Conservation (phyloP, 176 grass and related monocot genomes). For the Poa annua region DNA sequence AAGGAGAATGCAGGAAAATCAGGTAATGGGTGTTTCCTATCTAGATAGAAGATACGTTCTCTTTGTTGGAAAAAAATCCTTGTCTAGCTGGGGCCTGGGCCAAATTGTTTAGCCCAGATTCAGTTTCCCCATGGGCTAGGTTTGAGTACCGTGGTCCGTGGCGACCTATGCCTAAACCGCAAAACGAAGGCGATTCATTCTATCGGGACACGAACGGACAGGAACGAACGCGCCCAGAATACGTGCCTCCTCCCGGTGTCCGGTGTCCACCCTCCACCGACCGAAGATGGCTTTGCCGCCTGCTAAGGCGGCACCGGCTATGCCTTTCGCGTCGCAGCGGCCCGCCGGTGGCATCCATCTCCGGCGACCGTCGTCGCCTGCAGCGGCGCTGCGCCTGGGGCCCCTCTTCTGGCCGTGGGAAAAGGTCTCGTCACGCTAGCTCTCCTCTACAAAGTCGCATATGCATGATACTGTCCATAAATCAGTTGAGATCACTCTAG, state of each 20-base stretch:
- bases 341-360: neutral
- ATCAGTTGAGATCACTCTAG: neutral
- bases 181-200: slow-evolving; percentile 20
- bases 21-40: too few species aligned
- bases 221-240: neutral
- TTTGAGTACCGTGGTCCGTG: neutral
- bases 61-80: too few species aligned
- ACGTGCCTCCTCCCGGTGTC: neutral
- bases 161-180: neutral
- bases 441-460: neutral
- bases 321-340: slow-evolving; percentile 1
- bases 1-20: too few species aligned
- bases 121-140: neutral
- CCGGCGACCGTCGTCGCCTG: slow-evolving; percentile 20
- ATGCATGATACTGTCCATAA: neutral
- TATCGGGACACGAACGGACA: slow-evolving; percentile 49
- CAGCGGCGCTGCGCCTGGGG: slow-evolving; percentile 51
- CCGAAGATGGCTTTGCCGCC: slow-evolving; percentile 39
- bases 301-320: slow-evolving; percentile 19
- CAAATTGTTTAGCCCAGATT: too few species aligned
- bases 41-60: too few species aligned
- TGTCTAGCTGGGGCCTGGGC: too few species aligned
- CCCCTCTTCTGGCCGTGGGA: slow-evolving; percentile 99
- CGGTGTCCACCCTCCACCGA: neutral
- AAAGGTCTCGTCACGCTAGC: slow-evolving; percentile 53